Base-by-base conservation (phyloP, 2,329 filamentous ascomycete genomes). In the Fusarium sacchari region DNA sequence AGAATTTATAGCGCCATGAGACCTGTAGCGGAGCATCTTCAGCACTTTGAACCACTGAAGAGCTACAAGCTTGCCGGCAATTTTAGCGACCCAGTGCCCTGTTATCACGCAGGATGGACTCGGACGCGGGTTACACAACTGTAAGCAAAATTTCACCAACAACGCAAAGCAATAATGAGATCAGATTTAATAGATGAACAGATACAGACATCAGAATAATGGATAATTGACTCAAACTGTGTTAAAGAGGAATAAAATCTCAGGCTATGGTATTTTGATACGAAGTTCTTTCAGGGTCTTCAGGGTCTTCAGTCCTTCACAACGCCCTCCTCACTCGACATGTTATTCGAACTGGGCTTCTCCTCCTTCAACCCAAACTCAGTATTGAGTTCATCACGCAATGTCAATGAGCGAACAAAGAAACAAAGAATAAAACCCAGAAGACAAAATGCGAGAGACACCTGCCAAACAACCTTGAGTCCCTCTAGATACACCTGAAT, bases 401-500 rank as follows among this genome's bases (percentile, higher is more conserved):
- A 12, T 24, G 14, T 44, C 17, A 61, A 18, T 10, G 59, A 61
- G 6, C 47, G 59, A 37, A 61, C 59, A 37, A 61, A 56, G 59
- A 61, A 61, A 32, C 37, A 61, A 22, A 61, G 30, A n/a, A 61
- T 37, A 7, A 61, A 56, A 1, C 59, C 59, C 9, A 61, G 6
- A 5, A 61, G 14, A 11, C 59, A 56, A 9, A 62, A 62, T 11
- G 60, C 60, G 3, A 62, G 43, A 18, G 60, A 62, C 3, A 46
- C 42, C n/a, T 57, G 50, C 60, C 60, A 62, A 10, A 58, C 52
- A 46, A 57, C 50, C 26, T 58, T 46, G 10, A 62, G 34, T 3
- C 50, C 52, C 10, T 76, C 61, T 6, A 77, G 72, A 15, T 57
- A 67, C 12, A 73, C 58, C 12, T 61, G 26, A 13, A 79, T 60